Conservation (phyloP, 2,329 filamentous ascomycete genomes). For the Trichoderma cornu-damae region DNA sequence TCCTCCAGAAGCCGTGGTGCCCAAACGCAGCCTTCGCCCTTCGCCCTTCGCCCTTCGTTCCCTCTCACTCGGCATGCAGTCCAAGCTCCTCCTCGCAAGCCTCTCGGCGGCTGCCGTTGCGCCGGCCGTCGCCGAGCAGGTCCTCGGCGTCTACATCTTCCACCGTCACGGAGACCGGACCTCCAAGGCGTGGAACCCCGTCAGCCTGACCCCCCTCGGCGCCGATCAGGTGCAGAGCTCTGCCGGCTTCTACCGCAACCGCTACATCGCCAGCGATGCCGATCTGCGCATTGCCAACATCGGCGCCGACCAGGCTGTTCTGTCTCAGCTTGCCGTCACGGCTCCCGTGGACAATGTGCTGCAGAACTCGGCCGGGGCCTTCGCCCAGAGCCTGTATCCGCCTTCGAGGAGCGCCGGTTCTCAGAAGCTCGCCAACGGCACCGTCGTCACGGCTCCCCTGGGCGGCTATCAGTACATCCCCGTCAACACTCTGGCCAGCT, state of each 20-base stretch:
- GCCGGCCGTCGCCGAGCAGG: conserved; percentile 52
- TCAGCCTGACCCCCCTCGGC: conserved; percentile 72
- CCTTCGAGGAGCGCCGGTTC: conserved; percentile 52
- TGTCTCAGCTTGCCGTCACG: conserved; percentile 65
- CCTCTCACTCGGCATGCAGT: conserved; percentile 36
- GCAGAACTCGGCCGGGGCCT: conserved; percentile 72
- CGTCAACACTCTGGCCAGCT: conserved; percentile 55
- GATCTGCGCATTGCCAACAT: conserved; percentile 57
- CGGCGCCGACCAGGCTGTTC: conserved; percentile 58
- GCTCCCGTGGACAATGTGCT: conserved; percentile 72
- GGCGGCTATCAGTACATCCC: conserved; percentile 81
- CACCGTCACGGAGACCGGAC: conserved; percentile 87
- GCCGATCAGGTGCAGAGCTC: conserved; percentile 68
- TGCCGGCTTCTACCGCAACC: conserved; percentile 68
- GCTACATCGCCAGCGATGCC: conserved; percentile 63
- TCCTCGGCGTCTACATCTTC: conserved; percentile 82
- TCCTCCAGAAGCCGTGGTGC: neutral
- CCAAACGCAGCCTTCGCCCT: neutral
- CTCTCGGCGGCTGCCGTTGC: conserved; percentile 33
- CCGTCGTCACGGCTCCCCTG: conserved; percentile 60
- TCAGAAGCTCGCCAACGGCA: conserved; percentile 67
- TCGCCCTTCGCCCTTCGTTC: neutral
- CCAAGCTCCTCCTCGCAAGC: conserved; percentile 36
- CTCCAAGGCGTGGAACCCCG: conserved; percentile 65
- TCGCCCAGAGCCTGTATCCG: conserved; percentile 83